Base-by-base conservation (phyloP, 2,329 filamentous ascomycete species). In the Aphanocladium album region DNA sequence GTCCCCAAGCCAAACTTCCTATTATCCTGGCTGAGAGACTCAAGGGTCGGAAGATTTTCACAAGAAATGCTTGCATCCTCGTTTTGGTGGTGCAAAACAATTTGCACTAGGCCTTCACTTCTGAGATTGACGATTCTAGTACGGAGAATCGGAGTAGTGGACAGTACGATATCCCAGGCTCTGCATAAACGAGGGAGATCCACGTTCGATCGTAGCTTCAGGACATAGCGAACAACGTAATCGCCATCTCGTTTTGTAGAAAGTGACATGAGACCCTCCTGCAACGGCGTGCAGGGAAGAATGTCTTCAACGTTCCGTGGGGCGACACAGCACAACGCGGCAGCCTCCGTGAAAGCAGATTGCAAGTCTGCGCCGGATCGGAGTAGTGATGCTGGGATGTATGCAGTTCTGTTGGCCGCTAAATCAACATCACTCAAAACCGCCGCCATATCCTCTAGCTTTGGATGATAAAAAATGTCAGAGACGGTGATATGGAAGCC, bases 231-330 rank as follows among this genome's bases (percentile, higher is more conserved):
- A 2, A 60, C 62, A 12, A 66, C 50, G 19, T 67, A 67, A 37
- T 63, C 65, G 6, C 62, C 64, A n/a, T 58, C 27, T 2, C 57
- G 41, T 39, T 61, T 63, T 2, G 61, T 52, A 7, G 64, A 64
- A 16, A 65, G 21, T n/a, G 64, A 61, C 51, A 67, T 45, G 12
- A 66, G 61, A 12, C 63, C 64, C 25, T 66, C 61, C 53, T 68
- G 66, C 12, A 68, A 60, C 2, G 66, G 60, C 4, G 66, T 65
- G 25, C 64, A 64, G 5, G 65, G 66, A n/a, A 64, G 58, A 3
- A 65, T 53, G 23, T 68, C 66, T 19, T 63, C 53, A n/a, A 68
- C 59, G 30, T 30, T 9, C 30, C 5, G 9, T 30, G 30, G 30
- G 17, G 39, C 14, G 17, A 43, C 39, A 6, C 39, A 6, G n/a